Evolutionary conservation across 352 stramenopile species (phyloP), one percentile per base, ranked within the genome.

Genomic region (Peronospora farinosa): DNA sequence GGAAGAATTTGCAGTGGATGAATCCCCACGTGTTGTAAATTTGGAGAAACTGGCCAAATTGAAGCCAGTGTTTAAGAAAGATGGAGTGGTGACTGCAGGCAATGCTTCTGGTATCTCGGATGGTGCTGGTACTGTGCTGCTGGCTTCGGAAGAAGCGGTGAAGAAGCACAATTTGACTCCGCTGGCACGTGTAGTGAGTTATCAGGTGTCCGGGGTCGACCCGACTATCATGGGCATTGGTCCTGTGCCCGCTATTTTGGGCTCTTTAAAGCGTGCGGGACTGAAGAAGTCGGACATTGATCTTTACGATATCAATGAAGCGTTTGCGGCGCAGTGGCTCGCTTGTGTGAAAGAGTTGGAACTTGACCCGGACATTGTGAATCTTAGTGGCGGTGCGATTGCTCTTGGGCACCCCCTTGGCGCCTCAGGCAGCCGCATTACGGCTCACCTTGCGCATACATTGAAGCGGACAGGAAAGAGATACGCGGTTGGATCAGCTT

Each of bases 261-360:
- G 86, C 3, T 95, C 92, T n/a, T 67, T 99, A 15, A 60, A 78
- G 33, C 83, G 78, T 33, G 90, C 94, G 2, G 88, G 90, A 33
- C 72, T 98, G 25, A 73, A 71, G 32, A 69, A 98, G 38, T 65
- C 78, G 16, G 92, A 98, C 68, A 96, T 98, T 54, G 96, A 98
- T 69, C 85, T 97, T 33, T 76, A 97, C 11, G 96, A 99, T 74
- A 98, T 99, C 68, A 99, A 99, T 69, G 96, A 99, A 78, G 96
- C 96, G 8, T 99, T 99, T 69, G 96, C 96, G 7, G 84, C 93
- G 8, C 95, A 98, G 73, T 97, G 94, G 75, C 74, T 99, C 40
- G 78, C 95, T 13, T 98, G 95, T 56, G 84, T 96, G 56, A 97
- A 98, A 72, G 95, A 96, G 59, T 72, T 99, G n/a, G 88, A 92